phyloP scores from a whole-genome alignment of 371 early-diverging fungal genomes.

The Mortierella sp. region DNA sequence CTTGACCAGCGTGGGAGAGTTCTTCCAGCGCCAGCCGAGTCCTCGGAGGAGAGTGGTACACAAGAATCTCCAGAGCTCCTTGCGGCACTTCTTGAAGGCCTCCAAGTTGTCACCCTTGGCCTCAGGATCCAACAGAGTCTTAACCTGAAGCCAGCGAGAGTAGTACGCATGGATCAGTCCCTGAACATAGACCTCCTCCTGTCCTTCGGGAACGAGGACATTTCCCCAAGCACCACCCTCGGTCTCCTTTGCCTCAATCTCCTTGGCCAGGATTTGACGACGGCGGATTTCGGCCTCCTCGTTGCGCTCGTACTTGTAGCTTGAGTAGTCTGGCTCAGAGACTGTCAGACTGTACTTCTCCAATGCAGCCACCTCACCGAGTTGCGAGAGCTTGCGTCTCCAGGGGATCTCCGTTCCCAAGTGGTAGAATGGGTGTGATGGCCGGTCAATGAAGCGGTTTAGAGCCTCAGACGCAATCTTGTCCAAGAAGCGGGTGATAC shows the following conservation, averaged over 20 bases:
- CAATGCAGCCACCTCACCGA: conserved; percentile 31
- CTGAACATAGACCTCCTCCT: conserved; percentile 39
- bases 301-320: conserved; percentile 16
- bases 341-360: conserved; percentile 1
- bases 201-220: conserved; percentile 23
- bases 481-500: conserved; percentile 31
- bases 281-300: conserved; percentile 31
- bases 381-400: conserved; percentile 20
- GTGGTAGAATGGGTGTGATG: conserved; percentile 47
- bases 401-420: conserved; percentile 44
- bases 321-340: conserved; percentile 3
- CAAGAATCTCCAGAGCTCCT: conserved; percentile 11
- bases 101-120: conserved; percentile 22
- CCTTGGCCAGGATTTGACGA: conserved; percentile 27
- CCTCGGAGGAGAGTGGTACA: conserved; percentile 9
- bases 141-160: conserved; percentile 44
- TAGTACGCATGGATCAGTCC: conserved; percentile 23
- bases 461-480: conserved; percentile 29
- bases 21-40: conserved; percentile 52
- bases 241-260: conserved; percentile 7
- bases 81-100: conserved; percentile 24
- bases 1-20: conserved; percentile 40
- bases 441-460: conserved; percentile 21
- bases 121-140: conserved; percentile 29
- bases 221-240: conserved; percentile 33